Evolutionary conservation across 1,284 basidiomycete genomes (phyloP), one percentile per base, ranked within the genome.

Genomic region (Dichomitus squalens): DNA sequence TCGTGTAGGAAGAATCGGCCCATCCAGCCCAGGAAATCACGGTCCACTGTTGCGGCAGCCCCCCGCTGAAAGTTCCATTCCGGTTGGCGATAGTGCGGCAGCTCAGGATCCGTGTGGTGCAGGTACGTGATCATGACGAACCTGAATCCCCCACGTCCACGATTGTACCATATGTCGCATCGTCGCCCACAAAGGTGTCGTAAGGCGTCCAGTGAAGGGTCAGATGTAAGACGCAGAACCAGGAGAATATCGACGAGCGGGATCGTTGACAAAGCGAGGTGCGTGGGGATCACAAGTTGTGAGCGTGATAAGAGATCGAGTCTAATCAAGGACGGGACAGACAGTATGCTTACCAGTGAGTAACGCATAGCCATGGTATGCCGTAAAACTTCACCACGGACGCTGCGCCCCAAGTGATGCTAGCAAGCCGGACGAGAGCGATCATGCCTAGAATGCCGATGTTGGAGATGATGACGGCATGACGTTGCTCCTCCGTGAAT

Each of bases 61-160:
- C 83, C 83, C n/a, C 82, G 78, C 52, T 80, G 74, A 72, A 82
- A 84, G 16, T 78, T 78, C 81, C 82, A 84, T 66, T 80, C 66
- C 21, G 60, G 60, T 59, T 71, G 64, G 53, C 75, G 73, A 58
- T 78, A 78, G 61, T 77, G 76, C 21, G 76, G 76, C 29, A 77
- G 67, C 14, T 64, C 63, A 7, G 74, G 73, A 55, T 76, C 75
- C 48, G 74, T 75, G 60, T 78, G 76, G 46, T 78, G 76, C 2
- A 78, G 69, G 59, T 73, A 76, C 4, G 76, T 76, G 64, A 76
- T 71, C 63, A 73, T 72, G 59, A 76, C 71, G 64, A 77, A 72
- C 75, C 74, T 85, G 40, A 16, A 9, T 20, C 18, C 6, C 7
- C 18, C 16, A 46, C 49, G 23, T 49, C 36, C 46, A 14, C 27